These are phyloP conservation scores for Tolypocladium sp. DNA, from an alignment of 2,329 filamentous ascomycete species.

Conservation along the genomic window DNA sequence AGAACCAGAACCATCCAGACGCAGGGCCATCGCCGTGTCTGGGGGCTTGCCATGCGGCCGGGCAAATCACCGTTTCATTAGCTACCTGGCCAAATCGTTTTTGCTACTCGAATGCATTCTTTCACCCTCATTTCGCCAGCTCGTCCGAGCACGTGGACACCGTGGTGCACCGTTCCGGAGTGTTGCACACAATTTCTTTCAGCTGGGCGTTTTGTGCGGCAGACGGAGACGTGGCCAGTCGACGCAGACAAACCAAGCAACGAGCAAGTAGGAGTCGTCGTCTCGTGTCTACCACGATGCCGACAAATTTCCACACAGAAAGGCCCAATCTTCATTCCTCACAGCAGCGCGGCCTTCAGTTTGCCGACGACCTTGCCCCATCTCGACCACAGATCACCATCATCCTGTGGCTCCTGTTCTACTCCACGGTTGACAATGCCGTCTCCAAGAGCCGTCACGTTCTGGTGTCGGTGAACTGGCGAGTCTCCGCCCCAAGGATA, in stretches of 20 bases:
- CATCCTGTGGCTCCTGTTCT: neutral
- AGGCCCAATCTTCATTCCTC: neutral
- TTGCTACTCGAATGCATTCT: neutral
- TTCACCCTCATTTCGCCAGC: neutral
- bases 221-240: no score
- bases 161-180: neutral
- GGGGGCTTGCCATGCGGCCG: neutral
- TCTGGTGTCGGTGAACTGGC: conserved; percentile 24
- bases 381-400: neutral
- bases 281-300: neutral
- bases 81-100: neutral
- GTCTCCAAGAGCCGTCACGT: conserved; percentile 15
- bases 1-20: neutral
- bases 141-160: neutral
- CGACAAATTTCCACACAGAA: neutral
- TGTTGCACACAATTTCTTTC: no score
- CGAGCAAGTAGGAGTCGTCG: neutral
- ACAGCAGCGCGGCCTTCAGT: neutral
- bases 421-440: conserved; percentile 8
- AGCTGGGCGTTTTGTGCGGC: no score
- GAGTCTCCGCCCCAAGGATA: conserved; percentile 27
- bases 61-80: neutral
- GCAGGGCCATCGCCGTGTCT: no score
- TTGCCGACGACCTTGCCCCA: conserved; percentile 1
- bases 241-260: neutral